Evolutionary conservation across 306 rosid species (phyloP).

Genomic region (Urtica urens): DNA sequence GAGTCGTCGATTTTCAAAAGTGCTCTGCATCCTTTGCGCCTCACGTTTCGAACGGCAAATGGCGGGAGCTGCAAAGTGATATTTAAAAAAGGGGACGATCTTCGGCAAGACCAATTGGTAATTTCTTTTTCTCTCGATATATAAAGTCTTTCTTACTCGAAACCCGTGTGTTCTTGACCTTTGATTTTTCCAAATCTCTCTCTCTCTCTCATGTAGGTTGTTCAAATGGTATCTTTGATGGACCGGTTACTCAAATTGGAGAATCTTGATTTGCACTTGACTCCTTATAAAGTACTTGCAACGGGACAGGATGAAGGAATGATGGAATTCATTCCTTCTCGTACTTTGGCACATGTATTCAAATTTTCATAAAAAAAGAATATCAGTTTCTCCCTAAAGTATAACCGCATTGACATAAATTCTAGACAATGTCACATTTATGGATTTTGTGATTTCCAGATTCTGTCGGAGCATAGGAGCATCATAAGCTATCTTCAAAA

Average conservation of each 20-base stretch:
- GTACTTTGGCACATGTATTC: conserved; percentile 70
- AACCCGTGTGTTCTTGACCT: background rate
- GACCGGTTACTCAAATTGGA: conserved; percentile 86
- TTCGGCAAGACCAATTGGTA: conserved; percentile 98
- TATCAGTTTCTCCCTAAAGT: no score
- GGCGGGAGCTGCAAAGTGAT: conserved; percentile 72
- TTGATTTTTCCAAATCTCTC: background rate
- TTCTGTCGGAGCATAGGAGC: conserved; percentile 90
- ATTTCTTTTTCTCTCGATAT: conserved; percentile 13
- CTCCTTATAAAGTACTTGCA: conserved; percentile 92
- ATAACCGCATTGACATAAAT: no score
- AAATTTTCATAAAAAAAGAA: no score
- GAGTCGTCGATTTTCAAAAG: conserved; percentile 95
- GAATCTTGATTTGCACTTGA: conserved; percentile 84
- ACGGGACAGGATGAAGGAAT: conserved; percentile 99
- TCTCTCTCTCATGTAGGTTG: conserved; percentile 48
- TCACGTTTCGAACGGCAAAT: conserved; percentile 70
- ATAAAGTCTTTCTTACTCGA: conserved; percentile 14
- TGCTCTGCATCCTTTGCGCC: conserved; percentile 91
- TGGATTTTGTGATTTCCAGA: no score
- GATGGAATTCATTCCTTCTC: conserved; percentile 91
- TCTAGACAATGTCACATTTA: no score
- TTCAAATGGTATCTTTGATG: conserved; percentile 98
- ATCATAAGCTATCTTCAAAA: conserved; percentile 87
- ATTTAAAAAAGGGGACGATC: conserved; percentile 90